phyloP scores from a whole-genome alignment of 2,329 filamentous ascomycete species.

The Beauveria scarabaeidicola region DNA sequence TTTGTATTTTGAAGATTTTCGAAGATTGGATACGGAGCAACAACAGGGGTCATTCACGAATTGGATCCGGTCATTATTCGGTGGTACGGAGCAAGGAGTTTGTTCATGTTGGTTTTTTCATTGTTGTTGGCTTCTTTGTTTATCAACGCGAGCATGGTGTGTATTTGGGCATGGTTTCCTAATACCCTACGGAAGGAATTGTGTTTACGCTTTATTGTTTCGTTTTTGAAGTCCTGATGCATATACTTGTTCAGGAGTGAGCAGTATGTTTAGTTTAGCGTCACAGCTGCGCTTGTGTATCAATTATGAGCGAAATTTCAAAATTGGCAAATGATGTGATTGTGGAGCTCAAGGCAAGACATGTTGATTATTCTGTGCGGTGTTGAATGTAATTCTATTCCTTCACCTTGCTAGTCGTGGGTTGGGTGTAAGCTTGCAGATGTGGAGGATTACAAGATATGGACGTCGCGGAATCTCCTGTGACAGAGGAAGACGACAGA shows the following conservation, averaged over 20 bases:
- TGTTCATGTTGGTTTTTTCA: neutral
- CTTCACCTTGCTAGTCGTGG: too few species aligned
- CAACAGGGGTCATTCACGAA: slow-evolving; percentile 1
- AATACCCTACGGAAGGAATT: slow-evolving; percentile 11
- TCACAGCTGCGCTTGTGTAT: neutral
- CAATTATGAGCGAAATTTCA: neutral
- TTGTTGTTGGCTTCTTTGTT: neutral
- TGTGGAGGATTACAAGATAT: too few species aligned
- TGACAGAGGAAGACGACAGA: too few species aligned
- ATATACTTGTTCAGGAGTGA: neutral
- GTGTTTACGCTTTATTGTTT: neutral
- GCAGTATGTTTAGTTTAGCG: neutral
- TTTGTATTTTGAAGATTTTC: slow-evolving; percentile 2
- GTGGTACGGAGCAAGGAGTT: slow-evolving; percentile 8
- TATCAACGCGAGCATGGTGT: slow-evolving; percentile 7
- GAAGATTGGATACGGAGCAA: slow-evolving; percentile 9
- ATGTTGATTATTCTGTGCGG: too few species aligned
- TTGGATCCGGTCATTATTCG: neutral
- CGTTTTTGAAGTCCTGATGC: neutral
- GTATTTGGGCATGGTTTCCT: slow-evolving; percentile 9
- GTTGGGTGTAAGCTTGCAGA: too few species aligned
- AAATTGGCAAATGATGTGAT: neutral
- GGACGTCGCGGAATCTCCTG: too few species aligned
- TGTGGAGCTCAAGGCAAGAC: neutral
- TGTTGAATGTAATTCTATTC: too few species aligned